Base-by-base conservation (phyloP, 768 basidiomycete genomes). In the Heimioporus sp. region DNA sequence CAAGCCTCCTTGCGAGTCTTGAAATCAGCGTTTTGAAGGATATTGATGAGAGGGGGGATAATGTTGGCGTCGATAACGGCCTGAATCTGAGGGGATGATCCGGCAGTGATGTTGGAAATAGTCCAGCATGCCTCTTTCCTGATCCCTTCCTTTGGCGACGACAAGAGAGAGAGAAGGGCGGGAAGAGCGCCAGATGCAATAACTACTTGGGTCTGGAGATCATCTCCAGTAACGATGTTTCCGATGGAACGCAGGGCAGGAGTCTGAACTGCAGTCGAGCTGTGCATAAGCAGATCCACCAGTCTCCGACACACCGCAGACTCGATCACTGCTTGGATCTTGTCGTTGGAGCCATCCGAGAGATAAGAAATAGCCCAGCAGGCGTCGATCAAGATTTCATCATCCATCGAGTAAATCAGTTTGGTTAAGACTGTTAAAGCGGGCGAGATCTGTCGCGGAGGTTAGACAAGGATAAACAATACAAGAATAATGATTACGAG, bases 351-450 rank as follows among this genome's bases (percentile, higher is more conserved):
- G 44, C 97, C 97, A 69, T 99, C 97, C 2, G 96, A 98, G 36
- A 99, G 86, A 73, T 99, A 99, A 37, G 95, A 98, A 70, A 99
- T 96, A 24, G 97, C 97, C 97, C 97, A 99, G 79, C 97, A 99
- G 13, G 97, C 97, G 69, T 99, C 97, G 65, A 99, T 99, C 64
- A 99, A 76, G 60, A 98, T 98, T 73, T 99, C 97, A 64, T 98
- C 97, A 67, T 99, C 97, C 64, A 98, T 81, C 30, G 96, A 98
- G 74, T 98, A 98, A 72, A 99, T 98, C 62, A 99, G 75, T 73
- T 99, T 99, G 49, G 95, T 97, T 58, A 99, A 78, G 51, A 97
- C 91, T n/a, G 91, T 90, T 49, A 99, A 76, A 39, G 97, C 96
- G 17, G 97, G 97, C 9, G 93, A 92, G 65, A 99, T 98, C 96